Evolutionary conservation across 2,329 filamentous ascomycete genomes (phyloP).

Genomic region (Pleoardoris graminearum): DNA sequence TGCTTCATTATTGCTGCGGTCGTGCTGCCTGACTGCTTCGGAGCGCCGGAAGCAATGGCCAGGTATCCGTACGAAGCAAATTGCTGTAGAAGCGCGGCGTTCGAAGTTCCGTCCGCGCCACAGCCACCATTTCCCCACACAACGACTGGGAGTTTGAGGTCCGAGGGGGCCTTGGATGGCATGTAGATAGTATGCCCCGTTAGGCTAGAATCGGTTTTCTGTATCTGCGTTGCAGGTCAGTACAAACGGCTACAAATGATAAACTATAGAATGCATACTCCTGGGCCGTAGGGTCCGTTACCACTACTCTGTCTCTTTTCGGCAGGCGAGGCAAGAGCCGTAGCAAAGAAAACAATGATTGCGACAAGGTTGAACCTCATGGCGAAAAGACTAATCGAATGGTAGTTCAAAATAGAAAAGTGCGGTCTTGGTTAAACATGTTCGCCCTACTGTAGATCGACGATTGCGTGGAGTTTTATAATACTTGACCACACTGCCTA

Average conservation of each 20-base stretch:
- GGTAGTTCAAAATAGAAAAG: not conserved
- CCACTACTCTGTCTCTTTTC: not conserved
- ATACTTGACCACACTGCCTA: not conserved
- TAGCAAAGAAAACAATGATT: not conserved
- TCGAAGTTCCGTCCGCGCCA: conserved; percentile 18
- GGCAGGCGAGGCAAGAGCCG: not conserved
- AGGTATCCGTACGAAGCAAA: conserved; percentile 26
- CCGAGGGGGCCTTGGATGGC: conserved; percentile 9
- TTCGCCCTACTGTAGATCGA: not conserved
- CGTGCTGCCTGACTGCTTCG: conserved; percentile 13
- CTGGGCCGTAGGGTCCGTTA: not conserved
- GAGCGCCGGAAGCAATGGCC: conserved; percentile 21
- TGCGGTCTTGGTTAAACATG: not conserved
- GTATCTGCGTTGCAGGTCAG: conserved; percentile 3
- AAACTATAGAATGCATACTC: not conserved
- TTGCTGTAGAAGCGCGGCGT: conserved; percentile 19
- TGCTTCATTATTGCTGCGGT: conserved; percentile 15
- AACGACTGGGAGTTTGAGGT: conserved; percentile 22
- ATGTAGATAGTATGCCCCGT: conserved; percentile 22
- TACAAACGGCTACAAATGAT: not conserved
- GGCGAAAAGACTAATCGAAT: not conserved
- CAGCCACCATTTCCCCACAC: conserved; percentile 33
- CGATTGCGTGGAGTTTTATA: not conserved
- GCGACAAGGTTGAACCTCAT: not conserved
- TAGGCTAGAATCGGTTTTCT: conserved; percentile 15